Evolutionary conservation across 148 eudicot species (phyloP), one percentile per base, ranked within the genome.

Genomic region (Chenopodium formosanum): DNA sequence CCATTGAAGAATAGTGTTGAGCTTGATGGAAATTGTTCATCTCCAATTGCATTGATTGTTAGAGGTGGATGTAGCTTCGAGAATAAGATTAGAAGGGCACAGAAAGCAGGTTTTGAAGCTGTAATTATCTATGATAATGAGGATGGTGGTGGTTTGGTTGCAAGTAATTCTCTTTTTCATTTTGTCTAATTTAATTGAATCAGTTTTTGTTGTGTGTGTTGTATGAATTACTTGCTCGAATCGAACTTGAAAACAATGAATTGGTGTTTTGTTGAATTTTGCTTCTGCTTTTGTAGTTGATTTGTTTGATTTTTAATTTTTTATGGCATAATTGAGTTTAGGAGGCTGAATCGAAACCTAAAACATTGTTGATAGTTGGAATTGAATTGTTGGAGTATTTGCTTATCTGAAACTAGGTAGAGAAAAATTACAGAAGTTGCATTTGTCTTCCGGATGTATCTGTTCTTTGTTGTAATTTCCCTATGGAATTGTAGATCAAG

Each of bases 21-120:
- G 48, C 82, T 83, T 16, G 52, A 32, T 71, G 84, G 80, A 50
- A 83, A 86, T 70, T 80, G 79, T 37, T 75, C 37, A 16, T 80
- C 86, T 37, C 90, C 89, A 0, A 90, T 94, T 85, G 97, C 84
- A 34, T 89, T 96, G 83, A 87, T 92, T 29, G 79, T 88, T 60
- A 90, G 99, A 88, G 95, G 97, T 79, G 91, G 86, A 66, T 96
- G 99, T 82, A 92, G 94, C 85, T 96, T 96, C 65, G 98, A 96
- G 83, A 91, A 88, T 14, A 96, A 96, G 87, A 90, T 96, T 78
- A 89, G 91, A 81, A 88, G 76, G 80, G 99, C 98, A 6, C 98
- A 95, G 80, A 84, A 83, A 78, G 99, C 97, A 25, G 97, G 99
- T 20, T 95, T 90, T 80, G 81, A 92, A 74, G 98, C 95, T 22